These are phyloP conservation scores for Pyrenophora teres DNA, from an alignment of 2,329 filamentous ascomycete species.

Conservation along the genomic window DNA sequence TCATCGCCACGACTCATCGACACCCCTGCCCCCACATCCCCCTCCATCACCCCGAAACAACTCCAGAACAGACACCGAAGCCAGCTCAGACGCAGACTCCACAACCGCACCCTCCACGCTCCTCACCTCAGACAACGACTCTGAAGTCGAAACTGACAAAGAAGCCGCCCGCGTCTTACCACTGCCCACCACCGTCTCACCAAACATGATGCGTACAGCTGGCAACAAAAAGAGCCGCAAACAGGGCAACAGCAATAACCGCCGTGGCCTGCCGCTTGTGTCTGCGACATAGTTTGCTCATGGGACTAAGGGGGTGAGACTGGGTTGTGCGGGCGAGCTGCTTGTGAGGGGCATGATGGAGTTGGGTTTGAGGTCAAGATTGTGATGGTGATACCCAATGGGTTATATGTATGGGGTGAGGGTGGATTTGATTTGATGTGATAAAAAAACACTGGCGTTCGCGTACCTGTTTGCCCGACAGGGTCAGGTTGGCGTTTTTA, in stretches of 20 bases:
- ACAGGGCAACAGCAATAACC: constrained; percentile 17
- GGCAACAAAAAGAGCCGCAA: constrained; percentile 22
- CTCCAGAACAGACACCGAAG: constrained; percentile 4
- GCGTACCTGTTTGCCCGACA: constrained; percentile 11
- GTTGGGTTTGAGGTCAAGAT: too few species aligned
- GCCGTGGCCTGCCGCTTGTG: constrained; percentile 33
- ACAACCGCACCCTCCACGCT: constrained; percentile 30
- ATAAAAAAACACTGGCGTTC: background rate
- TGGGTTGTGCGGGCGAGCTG: too few species aligned
- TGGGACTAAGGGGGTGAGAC: too few species aligned
- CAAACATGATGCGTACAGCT: constrained; percentile 37
- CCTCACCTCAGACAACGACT: constrained; percentile 28
- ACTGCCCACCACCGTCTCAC: constrained; percentile 14
- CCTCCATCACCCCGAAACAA: too few species aligned
- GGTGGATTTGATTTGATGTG: background rate
- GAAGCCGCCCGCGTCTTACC: too few species aligned
- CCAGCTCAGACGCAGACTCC: constrained; percentile 32
- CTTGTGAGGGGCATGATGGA: too few species aligned
- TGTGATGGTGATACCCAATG: too few species aligned
- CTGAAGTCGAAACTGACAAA: constrained; percentile 4
- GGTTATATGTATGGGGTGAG: background rate
- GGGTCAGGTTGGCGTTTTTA: constrained; percentile 14
- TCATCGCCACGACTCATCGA: background rate
- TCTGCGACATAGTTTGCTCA: constrained; percentile 30
- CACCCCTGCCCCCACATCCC: background rate